Conservation (phyloP, 176 grass and related monocot genomes). For the Triticum timopheevii region DNA sequence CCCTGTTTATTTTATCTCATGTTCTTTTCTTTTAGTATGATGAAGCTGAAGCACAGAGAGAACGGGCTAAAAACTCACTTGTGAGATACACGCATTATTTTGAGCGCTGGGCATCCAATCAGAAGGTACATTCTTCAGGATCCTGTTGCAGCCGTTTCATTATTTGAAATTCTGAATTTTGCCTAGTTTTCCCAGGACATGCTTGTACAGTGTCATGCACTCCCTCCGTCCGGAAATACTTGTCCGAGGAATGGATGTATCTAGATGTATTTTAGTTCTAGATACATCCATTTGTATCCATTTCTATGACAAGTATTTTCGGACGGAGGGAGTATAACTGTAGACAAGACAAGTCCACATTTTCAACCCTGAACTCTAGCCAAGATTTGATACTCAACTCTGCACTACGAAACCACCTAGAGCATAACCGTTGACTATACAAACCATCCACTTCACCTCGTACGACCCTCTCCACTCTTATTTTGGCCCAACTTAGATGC, state of each 20-base stretch:
- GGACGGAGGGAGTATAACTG: neutral
- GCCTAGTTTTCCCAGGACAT: neutral
- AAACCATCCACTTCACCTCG: neutral
- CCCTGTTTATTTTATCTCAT: neutral
- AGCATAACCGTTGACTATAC: neutral
- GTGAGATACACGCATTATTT: slow-evolving; percentile 98
- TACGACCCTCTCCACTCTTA: neutral
- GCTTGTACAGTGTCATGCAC: neutral
- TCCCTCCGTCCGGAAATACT: too few species aligned
- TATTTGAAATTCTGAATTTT: slow-evolving; percentile 12
- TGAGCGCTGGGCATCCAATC: slow-evolving; percentile 96
- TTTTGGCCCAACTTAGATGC: neutral
- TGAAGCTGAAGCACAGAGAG: slow-evolving; percentile 83
- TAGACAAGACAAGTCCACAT: neutral
- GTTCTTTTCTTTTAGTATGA: slow-evolving; percentile 59
- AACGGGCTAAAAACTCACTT: slow-evolving; percentile 96
- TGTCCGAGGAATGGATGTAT: too few species aligned
- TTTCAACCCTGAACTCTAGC: slow-evolving; percentile 15
- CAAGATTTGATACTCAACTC: neutral
- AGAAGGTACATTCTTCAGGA: slow-evolving; percentile 58
- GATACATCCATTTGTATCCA: too few species aligned
- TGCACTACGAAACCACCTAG: neutral
- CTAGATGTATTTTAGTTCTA: too few species aligned
- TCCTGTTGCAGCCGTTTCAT: slow-evolving; percentile 4
- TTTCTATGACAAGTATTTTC: too few species aligned